phyloP scores from a whole-genome alignment of 2,329 filamentous ascomycete genomes.

The Myotisia sp. region DNA sequence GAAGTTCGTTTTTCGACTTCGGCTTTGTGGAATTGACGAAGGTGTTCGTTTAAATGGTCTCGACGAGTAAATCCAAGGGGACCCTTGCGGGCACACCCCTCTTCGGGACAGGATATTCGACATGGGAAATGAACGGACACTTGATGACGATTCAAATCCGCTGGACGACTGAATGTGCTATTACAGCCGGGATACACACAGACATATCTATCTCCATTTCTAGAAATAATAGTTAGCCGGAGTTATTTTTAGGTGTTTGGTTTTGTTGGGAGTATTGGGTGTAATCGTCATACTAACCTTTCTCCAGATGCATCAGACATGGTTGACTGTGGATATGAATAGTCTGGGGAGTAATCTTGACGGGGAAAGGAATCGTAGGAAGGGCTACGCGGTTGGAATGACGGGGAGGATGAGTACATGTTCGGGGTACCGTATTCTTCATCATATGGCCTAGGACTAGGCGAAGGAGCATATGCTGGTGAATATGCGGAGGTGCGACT shows the following conservation, averaged over 20 bases:
- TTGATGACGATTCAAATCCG: slow-evolving; percentile 38
- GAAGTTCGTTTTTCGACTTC: slow-evolving; percentile 30
- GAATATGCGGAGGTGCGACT: slow-evolving; percentile 9
- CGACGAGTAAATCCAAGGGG: slow-evolving; percentile 40
- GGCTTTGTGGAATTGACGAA: slow-evolving; percentile 41
- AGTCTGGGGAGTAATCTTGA: background rate
- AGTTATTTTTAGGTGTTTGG: background rate
- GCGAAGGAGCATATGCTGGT: slow-evolving; percentile 1
- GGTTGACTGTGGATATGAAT: too few relatives aligned
- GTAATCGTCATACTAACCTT: slow-evolving; percentile 4
- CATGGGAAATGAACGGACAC: slow-evolving; percentile 31
- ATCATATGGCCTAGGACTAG: background rate
- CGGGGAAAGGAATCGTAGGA: slow-evolving; percentile 1
- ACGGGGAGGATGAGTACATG: too few relatives aligned
- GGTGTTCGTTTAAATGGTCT: slow-evolving; percentile 45
- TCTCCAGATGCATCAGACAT: too few relatives aligned
- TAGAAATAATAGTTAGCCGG: background rate
- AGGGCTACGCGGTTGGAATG: too few relatives aligned
- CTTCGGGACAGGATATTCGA: slow-evolving; percentile 31
- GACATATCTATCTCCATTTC: slow-evolving; percentile 10
- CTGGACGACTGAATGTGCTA: slow-evolving; percentile 31
- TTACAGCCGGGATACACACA: slow-evolving; percentile 17
- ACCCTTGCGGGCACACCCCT: slow-evolving; percentile 33
- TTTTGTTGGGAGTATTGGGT: background rate
- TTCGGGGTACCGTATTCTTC: slow-evolving; percentile 1